Conservation (phyloP, 768 basidiomycete species). For the Psilocybe cubensis region DNA sequence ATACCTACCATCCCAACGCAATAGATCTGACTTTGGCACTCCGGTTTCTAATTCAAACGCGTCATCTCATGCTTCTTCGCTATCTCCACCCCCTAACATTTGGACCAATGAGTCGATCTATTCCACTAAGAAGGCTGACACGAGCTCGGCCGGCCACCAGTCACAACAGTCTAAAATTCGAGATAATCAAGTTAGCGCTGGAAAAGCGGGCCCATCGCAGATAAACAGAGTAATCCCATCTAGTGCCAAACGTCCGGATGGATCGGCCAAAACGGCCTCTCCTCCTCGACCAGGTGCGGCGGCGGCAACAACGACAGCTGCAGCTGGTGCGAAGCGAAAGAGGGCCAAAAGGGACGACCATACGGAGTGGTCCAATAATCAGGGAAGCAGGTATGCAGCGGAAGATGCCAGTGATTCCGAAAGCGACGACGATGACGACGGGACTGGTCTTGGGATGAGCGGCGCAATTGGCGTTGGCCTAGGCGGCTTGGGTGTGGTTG, state of each 20-base stretch:
- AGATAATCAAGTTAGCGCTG: neutral
- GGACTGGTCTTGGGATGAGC: slow-evolving; percentile 27
- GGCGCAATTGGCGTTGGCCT: slow-evolving; percentile 52
- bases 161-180: neutral
- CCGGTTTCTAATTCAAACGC: slow-evolving; percentile 11
- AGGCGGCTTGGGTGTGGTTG: slow-evolving; percentile 45
- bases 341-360: slow-evolving; percentile 28
- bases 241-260: slow-evolving; percentile 5
- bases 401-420: slow-evolving; percentile 39
- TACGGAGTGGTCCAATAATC: slow-evolving; percentile 11
- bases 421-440: slow-evolving; percentile 44
- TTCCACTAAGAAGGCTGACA: neutral
- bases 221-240: slow-evolving; percentile 3
- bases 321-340: slow-evolving; percentile 25
- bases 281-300: slow-evolving; percentile 1
- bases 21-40: slow-evolving; percentile 11
- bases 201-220: slow-evolving; percentile 9
- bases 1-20: slow-evolving; percentile 12
- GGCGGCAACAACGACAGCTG: neutral
- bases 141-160: neutral
- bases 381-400: slow-evolving; percentile 18
- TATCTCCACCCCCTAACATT: slow-evolving; percentile 17
- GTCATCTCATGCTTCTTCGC: slow-evolving; percentile 14
- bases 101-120: slow-evolving; percentile 14
- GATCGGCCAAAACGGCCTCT: neutral